These are phyloP conservation scores for Talaromyces verruculosus DNA, from an alignment of 2,329 filamentous ascomycete genomes.

Conservation along the genomic window DNA sequence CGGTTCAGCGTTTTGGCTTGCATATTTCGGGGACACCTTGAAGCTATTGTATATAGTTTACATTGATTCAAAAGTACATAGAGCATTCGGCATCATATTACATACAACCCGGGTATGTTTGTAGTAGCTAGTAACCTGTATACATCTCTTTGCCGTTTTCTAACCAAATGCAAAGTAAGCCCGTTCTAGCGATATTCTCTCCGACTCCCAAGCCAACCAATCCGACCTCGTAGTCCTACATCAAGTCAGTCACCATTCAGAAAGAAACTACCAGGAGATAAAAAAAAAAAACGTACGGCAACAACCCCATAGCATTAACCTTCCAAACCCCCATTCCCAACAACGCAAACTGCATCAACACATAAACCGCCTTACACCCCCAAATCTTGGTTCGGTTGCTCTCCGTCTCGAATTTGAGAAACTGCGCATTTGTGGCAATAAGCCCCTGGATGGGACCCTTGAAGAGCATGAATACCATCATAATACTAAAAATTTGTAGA, in stretches of 20 bases:
- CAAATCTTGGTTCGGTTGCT: conserved; percentile 71
- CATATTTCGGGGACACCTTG: conserved; percentile 3
- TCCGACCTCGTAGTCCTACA: conserved; percentile 87
- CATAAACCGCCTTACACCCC: conserved; percentile 82
- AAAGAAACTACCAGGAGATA: too few species aligned
- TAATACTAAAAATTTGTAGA: conserved; percentile 98
- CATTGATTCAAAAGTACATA: conserved; percentile 1
- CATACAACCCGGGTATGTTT: neutral
- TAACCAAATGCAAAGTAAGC: conserved; percentile 60
- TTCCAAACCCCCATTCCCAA: conserved; percentile 91
- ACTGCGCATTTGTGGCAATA: conserved; percentile 79
- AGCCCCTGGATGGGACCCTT: conserved; percentile 90
- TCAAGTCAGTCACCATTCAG: conserved; percentile 21
- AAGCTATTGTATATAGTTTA: neutral
- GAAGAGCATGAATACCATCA: conserved; percentile 99
- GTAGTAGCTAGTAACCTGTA: neutral
- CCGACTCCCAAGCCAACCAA: conserved; percentile 93
- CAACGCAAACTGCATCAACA: conserved; percentile 81
- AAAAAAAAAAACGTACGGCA: conserved; percentile 61
- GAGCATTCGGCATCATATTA: neutral
- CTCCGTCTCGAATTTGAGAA: conserved; percentile 84
- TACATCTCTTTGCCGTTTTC: neutral
- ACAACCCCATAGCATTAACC: conserved; percentile 89
- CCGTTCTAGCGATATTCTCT: conserved; percentile 66
- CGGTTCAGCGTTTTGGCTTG: neutral